Evolutionary conservation across 257 asterid genomes (phyloP).

Genomic region (Ilex asprella): DNA sequence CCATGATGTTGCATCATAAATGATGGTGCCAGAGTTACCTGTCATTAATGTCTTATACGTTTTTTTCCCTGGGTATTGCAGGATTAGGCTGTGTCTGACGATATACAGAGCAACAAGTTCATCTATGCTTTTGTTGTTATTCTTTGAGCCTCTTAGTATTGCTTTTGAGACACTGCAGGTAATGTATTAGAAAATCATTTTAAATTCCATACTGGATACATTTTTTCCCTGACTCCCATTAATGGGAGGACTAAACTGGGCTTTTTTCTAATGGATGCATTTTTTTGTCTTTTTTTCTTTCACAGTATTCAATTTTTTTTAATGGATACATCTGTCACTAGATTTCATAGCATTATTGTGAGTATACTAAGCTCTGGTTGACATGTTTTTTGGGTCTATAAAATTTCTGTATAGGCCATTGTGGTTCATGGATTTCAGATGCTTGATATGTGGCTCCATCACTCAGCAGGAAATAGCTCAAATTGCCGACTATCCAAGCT

Average conservation of each 20-base stretch:
- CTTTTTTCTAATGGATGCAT: no score
- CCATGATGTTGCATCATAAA: no score
- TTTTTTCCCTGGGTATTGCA: slow-evolving; percentile 23
- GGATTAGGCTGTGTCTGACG: slow-evolving; percentile 59
- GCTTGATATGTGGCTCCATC: slow-evolving; percentile 82
- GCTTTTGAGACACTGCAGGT: slow-evolving; percentile 98
- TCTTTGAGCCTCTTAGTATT: slow-evolving; percentile 92
- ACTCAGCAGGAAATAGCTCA: slow-evolving; percentile 55
- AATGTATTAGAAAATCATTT: slow-evolving; percentile 8
- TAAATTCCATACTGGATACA: not conserved
- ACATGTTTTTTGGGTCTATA: slow-evolving; percentile 11
- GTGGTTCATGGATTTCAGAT: slow-evolving; percentile 94
- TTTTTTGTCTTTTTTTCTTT: no score
- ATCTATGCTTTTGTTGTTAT: slow-evolving; percentile 52
- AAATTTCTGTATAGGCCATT: slow-evolving; percentile 57
- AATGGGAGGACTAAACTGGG: no score
- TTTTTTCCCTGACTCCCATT: no score
- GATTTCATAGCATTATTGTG: not conserved
- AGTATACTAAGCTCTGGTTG: not conserved
- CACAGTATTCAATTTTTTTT: no score
- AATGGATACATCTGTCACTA: no score
- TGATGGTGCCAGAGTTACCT: no score
- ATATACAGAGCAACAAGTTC: slow-evolving; percentile 45
- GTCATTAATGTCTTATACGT: no score
- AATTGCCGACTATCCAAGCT: slow-evolving; percentile 60